phyloP scores from a whole-genome alignment of 139 green algal species.

The Tetradesmus obliquus region DNA sequence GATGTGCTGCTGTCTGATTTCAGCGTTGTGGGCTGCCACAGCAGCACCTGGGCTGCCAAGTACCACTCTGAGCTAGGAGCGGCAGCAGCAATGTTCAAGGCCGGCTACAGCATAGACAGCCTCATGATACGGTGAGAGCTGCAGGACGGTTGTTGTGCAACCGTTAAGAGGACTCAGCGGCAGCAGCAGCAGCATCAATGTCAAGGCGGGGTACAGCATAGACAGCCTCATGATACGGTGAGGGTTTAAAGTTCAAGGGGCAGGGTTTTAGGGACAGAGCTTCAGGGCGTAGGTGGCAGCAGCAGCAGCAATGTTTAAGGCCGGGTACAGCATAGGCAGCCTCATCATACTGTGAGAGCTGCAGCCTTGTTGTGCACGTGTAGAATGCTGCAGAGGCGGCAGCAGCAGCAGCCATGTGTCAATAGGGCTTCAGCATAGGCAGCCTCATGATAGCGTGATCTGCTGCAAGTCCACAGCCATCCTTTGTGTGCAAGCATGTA shows the following conservation, averaged over 20 bases:
- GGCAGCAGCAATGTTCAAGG: constrained; percentile 19
- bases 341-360: background rate
- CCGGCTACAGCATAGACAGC: constrained; percentile 30
- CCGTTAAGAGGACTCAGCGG: too few species aligned
- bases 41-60: constrained; percentile 16
- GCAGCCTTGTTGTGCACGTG: too few species aligned
- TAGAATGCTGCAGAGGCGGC: background rate
- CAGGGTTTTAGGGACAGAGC: background rate
- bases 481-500: too few species aligned
- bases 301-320: constrained; percentile 1
- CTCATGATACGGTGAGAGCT: constrained; percentile 29
- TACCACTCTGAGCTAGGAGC: constrained; percentile 29
- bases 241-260: background rate
- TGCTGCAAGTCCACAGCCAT: too few species aligned
- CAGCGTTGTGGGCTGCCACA: constrained; percentile 5
- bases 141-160: background rate
- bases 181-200: constrained; percentile 10
- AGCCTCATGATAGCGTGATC: background rate
- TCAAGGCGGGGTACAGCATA: constrained; percentile 10
- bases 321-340: constrained; percentile 14
- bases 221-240: constrained; percentile 26
- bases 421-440: constrained; percentile 6
- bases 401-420: constrained; percentile 10
- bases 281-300: background rate
- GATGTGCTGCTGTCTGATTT: background rate